Percentiles rank a stretch among this genome's conserved stretches.
These are phyloP conservation scores for Gynostemma pentaphyllum DNA, from an alignment of 306 rosid genomes.

Conservation along the genomic window DNA sequence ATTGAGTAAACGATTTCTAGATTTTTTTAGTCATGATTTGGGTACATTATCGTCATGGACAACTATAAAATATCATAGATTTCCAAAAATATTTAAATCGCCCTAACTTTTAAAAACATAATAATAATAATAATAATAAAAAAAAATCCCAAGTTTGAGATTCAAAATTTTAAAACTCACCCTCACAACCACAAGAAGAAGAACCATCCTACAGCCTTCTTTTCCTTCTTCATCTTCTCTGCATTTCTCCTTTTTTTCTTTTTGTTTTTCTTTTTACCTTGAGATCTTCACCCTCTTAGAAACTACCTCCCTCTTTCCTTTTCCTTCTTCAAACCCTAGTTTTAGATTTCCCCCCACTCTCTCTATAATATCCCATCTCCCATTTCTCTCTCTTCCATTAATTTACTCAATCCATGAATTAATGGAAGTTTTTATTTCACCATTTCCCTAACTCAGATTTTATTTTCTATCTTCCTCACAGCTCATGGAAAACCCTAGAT, in stretches of 20 bases:
- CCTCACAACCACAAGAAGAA: not conserved
- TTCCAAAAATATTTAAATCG: constrained; percentile 12
- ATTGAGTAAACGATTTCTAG: too few species aligned
- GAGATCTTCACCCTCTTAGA: too few species aligned
- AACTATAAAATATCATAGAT: too few species aligned
- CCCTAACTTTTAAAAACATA: not conserved
- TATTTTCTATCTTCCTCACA: not conserved
- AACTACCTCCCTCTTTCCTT: too few species aligned
- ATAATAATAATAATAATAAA: not conserved
- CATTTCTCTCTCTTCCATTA: constrained; percentile 1
- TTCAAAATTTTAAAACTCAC: constrained; percentile 14
- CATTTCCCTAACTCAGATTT: too few species aligned
- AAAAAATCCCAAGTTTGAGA: not conserved
- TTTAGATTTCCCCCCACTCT: too few species aligned
- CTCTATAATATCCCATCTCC: too few species aligned
- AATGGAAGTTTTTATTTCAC: not conserved
- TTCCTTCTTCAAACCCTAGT: too few species aligned
- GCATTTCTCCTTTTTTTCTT: not conserved
- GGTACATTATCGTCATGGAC: too few species aligned
- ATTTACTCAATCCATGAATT: too few species aligned
- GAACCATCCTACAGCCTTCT: constrained; percentile 8
- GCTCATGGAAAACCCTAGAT: not conserved
- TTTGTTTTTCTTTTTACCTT: not conserved
- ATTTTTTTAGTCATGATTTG: too few species aligned
- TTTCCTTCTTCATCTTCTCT: not conserved